Evolutionary conservation across 192 early-diverging fungal species (phyloP), one percentile per base, ranked within the genome.

Genomic region (Entomortierella parvispora): DNA sequence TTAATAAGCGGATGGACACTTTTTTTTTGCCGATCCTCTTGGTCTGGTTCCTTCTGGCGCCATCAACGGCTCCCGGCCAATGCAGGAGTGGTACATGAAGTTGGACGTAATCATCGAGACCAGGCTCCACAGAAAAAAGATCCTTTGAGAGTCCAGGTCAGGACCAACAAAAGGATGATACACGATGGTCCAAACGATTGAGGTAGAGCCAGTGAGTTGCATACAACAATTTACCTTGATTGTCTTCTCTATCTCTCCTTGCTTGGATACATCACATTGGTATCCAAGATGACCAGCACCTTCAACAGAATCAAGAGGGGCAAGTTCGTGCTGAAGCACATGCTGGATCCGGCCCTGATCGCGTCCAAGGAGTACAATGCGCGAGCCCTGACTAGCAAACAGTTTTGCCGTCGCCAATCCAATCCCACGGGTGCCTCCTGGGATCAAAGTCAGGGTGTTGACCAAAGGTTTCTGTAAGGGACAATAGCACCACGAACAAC

Each of bases 391-490:
- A 8, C 54, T 26, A 1, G 89, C 87, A 69, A 93, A 91, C 15
- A 87, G 82, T 37, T 81, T 56, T 6, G 89, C 88, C 62, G 86
- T 88, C 15, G 90, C 86, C 5, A 89, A 65, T 9, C 93, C 93
- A 60, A 95, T 94, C 12, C 93, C 93, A 48, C 93, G 88, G 25
- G 88, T 90, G 0, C 91, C 93, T 0, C 93, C 93, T 20, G 92
- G 90, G 23, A 95, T 58, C 20, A 81, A 43, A 14, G 71, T 68
- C 48, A 77, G 22, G 0, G 74, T 77, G 34, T 77, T 68, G 29
- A 37, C 26, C 23, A 77, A 29, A 23, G 74, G 74, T 3, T 8
- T 52, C 18, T 45, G 20, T 63, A 58, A 26, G 33, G 23, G 48
- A 43, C 26, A 31, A 46, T 12, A 6, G 12, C 10, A 29, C n/a